Base-by-base conservation (phyloP, 2,329 filamentous ascomycete genomes). In the Ampelomyces quisqualis region DNA sequence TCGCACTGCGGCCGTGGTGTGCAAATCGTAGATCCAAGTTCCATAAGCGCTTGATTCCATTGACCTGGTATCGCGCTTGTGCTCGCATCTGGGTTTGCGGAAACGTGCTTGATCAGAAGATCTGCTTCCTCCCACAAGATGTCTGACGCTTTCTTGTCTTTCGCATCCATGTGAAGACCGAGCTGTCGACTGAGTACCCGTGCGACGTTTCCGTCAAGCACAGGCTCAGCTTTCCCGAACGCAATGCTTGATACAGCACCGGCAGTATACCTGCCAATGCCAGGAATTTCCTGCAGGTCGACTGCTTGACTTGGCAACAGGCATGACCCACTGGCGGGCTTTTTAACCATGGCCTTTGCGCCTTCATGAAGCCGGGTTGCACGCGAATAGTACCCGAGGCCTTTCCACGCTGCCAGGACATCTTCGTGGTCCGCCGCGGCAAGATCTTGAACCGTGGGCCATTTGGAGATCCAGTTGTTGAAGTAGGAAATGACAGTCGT, bases 21-120 rank as follows among this genome's bases (percentile, higher is more conserved):
- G 51, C 81, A 84, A 2, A 84, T 58, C 0, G 81, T 84, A 47
- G 79, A 82, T 3, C 81, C 81, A 3, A 84, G 69, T 55, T 84
- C 81, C 81, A 84, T 84, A 18, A 84, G 63, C 1, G 78, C 81
- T 56, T 84, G 81, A 0, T 81, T 81, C 81, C 80, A 84, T 45
- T 75, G 64, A 0, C 80, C 80, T 0, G 81, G 80, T 15, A 76
- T 62, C 37, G 78, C 73, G 38, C 75, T 81, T 10, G 58, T 47
- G 15, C 63, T 51, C 0, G 57, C 55, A 5, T 63, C 57, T 2
- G 58, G 50, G 7, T 49, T 44, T 0, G 43, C 33, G 6, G 78
- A 75, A 1, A 80, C 73, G 2, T 71, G 69, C 35, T 76, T 75
- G 34, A 79, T 79, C 8, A 84, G 66, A 2, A 71, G 72, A 43